Evolutionary conservation across 495 filamentous ascomycete species (phyloP), one percentile per base, ranked within the genome.

Genomic region (Xylaria sp.): DNA sequence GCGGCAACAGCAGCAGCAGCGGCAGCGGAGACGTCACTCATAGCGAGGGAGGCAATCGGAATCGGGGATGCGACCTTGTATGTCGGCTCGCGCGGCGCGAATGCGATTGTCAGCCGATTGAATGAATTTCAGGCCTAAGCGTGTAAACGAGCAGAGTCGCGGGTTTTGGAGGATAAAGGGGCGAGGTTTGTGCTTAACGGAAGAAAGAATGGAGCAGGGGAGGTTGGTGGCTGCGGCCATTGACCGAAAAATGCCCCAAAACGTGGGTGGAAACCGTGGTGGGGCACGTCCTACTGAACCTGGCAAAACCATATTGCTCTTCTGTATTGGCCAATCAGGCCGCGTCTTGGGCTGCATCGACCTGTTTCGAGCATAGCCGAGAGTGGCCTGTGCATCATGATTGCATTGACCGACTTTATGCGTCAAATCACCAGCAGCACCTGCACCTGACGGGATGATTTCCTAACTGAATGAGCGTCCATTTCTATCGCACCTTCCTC

Each of bases 161-260:
- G 76, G 77, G 71, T 77, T 78, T 78, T 75, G 75, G 72, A 68
- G 61, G 73, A 74, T 77, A 79, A 79, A 76, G 77, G 77, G 77
- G 75, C 76, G 74, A 74, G 73, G 43, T 61, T 75, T 77, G 73
- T 77, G 76, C 74, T 76, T 78, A 77, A 76, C 71, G 71, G 73
- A 79, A 75, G 75, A 73, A 77, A 73, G 72, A 74, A 74, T 76
- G 62, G 73, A 71, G 67, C 68, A 62, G n/a, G 31, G 70, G 73
- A 69, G 67, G 68, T 76, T 76, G 72, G 74, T 74, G 53, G 68
- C 64, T 76, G 57, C 24, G 61, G 68, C 71, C 61, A 67, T 31
- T 62, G 73, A 59, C 48, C 33, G 50, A 71, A 59, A 61, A 71
- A 58, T 55, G 59, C 61, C 69, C 69, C 48, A 71, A 64, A 71